Conservation (phyloP, 352 stramenopile genomes). For the Globisporangium takayamanum region DNA sequence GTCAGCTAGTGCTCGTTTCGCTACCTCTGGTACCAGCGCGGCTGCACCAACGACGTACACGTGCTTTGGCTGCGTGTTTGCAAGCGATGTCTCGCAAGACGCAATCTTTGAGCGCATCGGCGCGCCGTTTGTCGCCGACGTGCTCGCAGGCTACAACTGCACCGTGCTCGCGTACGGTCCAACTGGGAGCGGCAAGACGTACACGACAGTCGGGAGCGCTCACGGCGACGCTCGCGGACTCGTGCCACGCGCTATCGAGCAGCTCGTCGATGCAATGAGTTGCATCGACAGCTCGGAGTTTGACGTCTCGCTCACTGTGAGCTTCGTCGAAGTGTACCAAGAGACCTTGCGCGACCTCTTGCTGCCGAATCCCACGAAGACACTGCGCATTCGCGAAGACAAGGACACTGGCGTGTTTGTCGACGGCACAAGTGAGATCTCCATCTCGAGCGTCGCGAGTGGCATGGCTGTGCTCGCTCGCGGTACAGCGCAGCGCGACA, state of each 20-base stretch:
- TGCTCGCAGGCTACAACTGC: slow-evolving; percentile 62
- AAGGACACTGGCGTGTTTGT: slow-evolving; percentile 29
- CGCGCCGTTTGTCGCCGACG: slow-evolving; percentile 36
- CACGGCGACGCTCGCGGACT: slow-evolving; percentile 22
- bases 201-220: slow-evolving; percentile 34
- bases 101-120: slow-evolving; percentile 42
- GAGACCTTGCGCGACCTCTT: slow-evolving; percentile 51
- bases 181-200: slow-evolving; percentile 67
- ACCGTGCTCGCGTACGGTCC: slow-evolving; percentile 70
- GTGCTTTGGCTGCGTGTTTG: slow-evolving; percentile 51
- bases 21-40: too few species aligned
- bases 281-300: slow-evolving; percentile 14
- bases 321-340: slow-evolving; percentile 70
- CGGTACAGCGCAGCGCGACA: slow-evolving; percentile 21
- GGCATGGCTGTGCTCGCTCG: background rate
- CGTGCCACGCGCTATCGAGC: slow-evolving; percentile 32
- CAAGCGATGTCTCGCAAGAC: slow-evolving; percentile 23
- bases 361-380: slow-evolving; percentile 18
- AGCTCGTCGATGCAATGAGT: slow-evolving; percentile 22
- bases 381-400: slow-evolving; percentile 43
- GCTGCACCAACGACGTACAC: slow-evolving; percentile 6
- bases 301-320: slow-evolving; percentile 33
- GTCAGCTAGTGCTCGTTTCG: too few species aligned
- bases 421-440: slow-evolving; percentile 43
- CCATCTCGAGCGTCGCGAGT: slow-evolving; percentile 16